Percentiles rank a stretch among this genome's conserved stretches.
Evolutionary conservation across 305 asterid species (phyloP).

Genomic region (Solanum hybrid): DNA sequence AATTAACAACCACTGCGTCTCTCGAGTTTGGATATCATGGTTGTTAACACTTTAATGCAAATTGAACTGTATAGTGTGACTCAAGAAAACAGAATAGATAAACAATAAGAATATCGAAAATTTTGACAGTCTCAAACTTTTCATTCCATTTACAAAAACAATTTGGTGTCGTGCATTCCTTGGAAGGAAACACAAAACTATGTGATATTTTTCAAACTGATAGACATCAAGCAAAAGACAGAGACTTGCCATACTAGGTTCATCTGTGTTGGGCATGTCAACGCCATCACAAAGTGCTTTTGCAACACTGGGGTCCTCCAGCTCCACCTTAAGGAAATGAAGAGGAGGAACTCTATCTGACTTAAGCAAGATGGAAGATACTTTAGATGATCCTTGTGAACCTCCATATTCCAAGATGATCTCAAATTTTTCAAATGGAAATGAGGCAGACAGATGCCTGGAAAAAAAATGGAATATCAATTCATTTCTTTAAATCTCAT

Average conservation of each 20-base stretch:
- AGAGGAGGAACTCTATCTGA: conserved; percentile 30
- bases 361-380: conserved; percentile 32
- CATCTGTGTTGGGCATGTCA: conserved; percentile 23
- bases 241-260: conserved; percentile 30
- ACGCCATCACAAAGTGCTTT: conserved; percentile 42
- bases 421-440: conserved; percentile 45
- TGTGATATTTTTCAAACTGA: neutral
- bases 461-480: conserved; percentile 13
- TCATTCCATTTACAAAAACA: neutral
- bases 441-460: conserved; percentile 44
- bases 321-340: conserved; percentile 54
- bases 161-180: neutral
- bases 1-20: neutral
- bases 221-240: neutral
- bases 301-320: conserved; percentile 36
- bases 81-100: neutral
- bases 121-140: neutral
- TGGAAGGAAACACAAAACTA: neutral
- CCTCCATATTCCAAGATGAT: conserved; percentile 67
- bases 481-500: conserved; percentile 10
- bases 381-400: conserved; percentile 38
- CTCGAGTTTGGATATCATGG: neutral
- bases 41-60: neutral
- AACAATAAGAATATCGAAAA: neutral
- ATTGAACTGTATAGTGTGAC: neutral